Conservation (phyloP, 495 filamentous ascomycete species). For the Aspergillus sparsus region DNA sequence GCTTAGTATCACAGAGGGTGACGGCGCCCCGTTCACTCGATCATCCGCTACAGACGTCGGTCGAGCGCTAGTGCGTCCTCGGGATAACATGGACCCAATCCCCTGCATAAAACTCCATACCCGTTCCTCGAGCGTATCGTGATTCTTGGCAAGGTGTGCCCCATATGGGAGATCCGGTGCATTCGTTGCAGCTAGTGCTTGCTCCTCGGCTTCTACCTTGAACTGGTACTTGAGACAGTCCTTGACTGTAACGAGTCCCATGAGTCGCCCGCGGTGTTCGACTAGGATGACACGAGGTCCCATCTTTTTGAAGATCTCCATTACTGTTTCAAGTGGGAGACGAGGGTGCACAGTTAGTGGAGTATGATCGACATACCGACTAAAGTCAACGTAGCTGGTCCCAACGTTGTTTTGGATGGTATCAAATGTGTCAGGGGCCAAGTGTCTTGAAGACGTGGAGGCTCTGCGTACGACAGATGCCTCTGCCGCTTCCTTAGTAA, state of each 20-base stretch:
- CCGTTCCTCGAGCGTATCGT: slow-evolving; percentile 57
- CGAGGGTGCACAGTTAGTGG: slow-evolving; percentile 90
- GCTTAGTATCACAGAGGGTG: background rate
- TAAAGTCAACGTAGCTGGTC: slow-evolving; percentile 73
- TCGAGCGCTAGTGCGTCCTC: background rate
- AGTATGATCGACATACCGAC: slow-evolving; percentile 84
- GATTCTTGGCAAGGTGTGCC: slow-evolving; percentile 30
- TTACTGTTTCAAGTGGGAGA: slow-evolving; percentile 91
- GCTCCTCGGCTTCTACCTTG: slow-evolving; percentile 89
- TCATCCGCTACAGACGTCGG: slow-evolving; percentile 8
- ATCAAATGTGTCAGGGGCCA: slow-evolving; percentile 64
- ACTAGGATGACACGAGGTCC: slow-evolving; percentile 92
- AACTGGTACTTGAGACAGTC: slow-evolving; percentile 98
- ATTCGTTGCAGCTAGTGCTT: slow-evolving; percentile 53
- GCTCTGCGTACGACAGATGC: slow-evolving; percentile 41
- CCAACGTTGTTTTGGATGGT: slow-evolving; percentile 59
- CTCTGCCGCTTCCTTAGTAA: slow-evolving; percentile 63
- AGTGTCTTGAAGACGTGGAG: slow-evolving; percentile 27
- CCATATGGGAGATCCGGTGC: slow-evolving; percentile 46
- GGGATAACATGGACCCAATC: slow-evolving; percentile 56
- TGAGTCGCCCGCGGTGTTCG: slow-evolving; percentile 80
- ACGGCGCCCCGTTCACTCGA: background rate
- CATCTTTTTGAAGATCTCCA: slow-evolving; percentile 99
- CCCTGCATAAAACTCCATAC: slow-evolving; percentile 66
- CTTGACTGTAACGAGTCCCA: slow-evolving; percentile 90